Conservation (phyloP, 805 yeast species). For the Candida andamanensis region DNA sequence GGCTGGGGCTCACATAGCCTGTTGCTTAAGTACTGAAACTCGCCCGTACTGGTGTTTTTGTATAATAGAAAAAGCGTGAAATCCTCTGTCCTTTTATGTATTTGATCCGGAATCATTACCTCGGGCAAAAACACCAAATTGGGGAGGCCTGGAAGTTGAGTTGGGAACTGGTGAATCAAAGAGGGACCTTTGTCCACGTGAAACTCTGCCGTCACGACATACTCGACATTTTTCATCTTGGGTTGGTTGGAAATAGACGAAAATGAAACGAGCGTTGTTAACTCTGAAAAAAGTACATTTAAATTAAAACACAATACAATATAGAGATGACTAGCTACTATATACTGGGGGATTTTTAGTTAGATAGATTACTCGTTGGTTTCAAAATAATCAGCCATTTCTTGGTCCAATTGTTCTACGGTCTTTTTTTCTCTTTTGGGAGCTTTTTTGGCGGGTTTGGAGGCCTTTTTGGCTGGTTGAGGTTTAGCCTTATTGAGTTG, state of each 20-base stretch:
- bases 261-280: not conserved
- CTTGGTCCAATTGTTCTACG: constrained; percentile 91
- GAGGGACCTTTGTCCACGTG: constrained; percentile 73
- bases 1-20: constrained; percentile 34
- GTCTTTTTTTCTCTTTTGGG: constrained; percentile 57
- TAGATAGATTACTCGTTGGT: constrained; percentile 8
- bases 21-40: constrained; percentile 34
- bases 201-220: constrained; percentile 69
- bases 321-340: not conserved
- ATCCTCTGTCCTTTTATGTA: constrained; percentile 54
- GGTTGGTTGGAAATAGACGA: not conserved
- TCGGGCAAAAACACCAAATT: constrained; percentile 43
- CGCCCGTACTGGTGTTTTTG: constrained; percentile 33
- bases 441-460: constrained; percentile 28
- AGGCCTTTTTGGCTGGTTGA: constrained; percentile 8
- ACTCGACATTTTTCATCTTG: constrained; percentile 42
- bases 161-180: constrained; percentile 47
- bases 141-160: constrained; percentile 27
- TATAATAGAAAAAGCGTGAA: constrained; percentile 53
- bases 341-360: not conserved
- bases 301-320: not conserved
- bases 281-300: not conserved
- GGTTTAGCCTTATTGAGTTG: constrained; percentile 9
- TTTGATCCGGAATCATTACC: constrained; percentile 58
- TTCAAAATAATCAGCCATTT: constrained; percentile 93